A percentile compares a stretch with the other conserved stretches of the same genome.
These are phyloP conservation scores for Hippophae tibetana DNA, from an alignment of 306 rosid species.

Conservation along the genomic window DNA sequence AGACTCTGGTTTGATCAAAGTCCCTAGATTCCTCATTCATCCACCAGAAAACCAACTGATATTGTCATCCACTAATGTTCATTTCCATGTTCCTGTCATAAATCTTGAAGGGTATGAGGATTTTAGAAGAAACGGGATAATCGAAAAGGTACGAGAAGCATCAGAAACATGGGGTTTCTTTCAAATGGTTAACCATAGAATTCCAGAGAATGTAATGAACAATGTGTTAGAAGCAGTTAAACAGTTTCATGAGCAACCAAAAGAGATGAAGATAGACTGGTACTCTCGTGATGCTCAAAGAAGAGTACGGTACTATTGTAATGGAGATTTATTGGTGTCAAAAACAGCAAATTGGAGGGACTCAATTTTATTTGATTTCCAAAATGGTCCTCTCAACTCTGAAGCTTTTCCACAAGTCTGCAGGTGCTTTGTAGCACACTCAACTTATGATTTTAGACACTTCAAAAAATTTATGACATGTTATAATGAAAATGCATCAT, in stretches of 20 bases:
- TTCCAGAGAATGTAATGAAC: constrained; percentile 43
- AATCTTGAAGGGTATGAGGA: constrained; percentile 36
- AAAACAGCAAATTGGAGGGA: constrained; percentile 81
- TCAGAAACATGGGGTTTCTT: constrained; percentile 69
- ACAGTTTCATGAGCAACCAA: constrained; percentile 57
- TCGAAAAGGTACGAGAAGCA: constrained; percentile 39
- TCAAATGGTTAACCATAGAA: constrained; percentile 66
- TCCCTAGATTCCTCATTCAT: constrained; percentile 57
- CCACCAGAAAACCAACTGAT: constrained; percentile 24
- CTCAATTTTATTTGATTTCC: constrained; percentile 54
- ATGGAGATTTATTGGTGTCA: constrained; percentile 54
- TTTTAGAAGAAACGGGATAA: constrained; percentile 22
- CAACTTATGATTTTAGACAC: not conserved
- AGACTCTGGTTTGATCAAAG: constrained; percentile 44
- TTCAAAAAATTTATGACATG: not conserved
- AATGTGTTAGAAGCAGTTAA: constrained; percentile 29
- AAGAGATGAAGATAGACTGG: constrained; percentile 56
- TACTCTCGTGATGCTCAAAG: constrained; percentile 51
- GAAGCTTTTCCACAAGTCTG: constrained; percentile 39
- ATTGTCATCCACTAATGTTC: not conserved
- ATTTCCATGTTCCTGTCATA: constrained; percentile 45
- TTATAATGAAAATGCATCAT: no score
- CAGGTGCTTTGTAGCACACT: constrained; percentile 32
- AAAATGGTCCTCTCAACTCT: constrained; percentile 45
- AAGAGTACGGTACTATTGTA: constrained; percentile 48